Conservation (phyloP, 2,329 filamentous ascomycete genomes). For the Ophiostoma quercus region DNA sequence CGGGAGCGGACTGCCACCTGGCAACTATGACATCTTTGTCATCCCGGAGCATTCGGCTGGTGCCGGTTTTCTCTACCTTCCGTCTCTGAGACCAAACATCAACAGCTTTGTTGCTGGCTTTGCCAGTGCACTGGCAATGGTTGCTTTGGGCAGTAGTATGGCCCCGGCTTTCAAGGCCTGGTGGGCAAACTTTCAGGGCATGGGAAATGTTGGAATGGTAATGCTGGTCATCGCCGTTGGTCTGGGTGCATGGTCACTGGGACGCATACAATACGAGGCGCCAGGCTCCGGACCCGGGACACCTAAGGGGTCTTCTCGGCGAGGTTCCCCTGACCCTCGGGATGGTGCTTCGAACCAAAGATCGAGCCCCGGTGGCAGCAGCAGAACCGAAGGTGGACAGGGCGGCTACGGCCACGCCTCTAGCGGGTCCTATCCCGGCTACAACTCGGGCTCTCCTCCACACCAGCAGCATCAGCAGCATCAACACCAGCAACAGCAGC, state of each 20-base stretch:
- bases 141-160: slow-evolving; percentile 67
- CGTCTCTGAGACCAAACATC: slow-evolving; percentile 74
- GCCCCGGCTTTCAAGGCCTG: slow-evolving; percentile 69
- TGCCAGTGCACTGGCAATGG: slow-evolving; percentile 65
- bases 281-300: slow-evolving; percentile 20
- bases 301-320: slow-evolving; percentile 20
- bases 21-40: slow-evolving; percentile 96
- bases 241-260: slow-evolving; percentile 71
- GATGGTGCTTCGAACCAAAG: slow-evolving; percentile 24
- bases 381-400: slow-evolving; percentile 14
- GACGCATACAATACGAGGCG: slow-evolving; percentile 55
- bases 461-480: slow-evolving; percentile 24
- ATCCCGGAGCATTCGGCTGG: slow-evolving; percentile 89
- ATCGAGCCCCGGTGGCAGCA: slow-evolving; percentile 29
- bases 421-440: slow-evolving; percentile 31
- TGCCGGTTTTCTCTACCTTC: slow-evolving; percentile 88
- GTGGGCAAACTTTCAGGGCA: slow-evolving; percentile 64
- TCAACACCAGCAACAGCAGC: slow-evolving; percentile 17
- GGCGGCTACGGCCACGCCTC: slow-evolving; percentile 11
- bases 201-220: slow-evolving; percentile 67
- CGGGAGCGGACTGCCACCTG: slow-evolving; percentile 61
- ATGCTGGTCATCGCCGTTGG: slow-evolving; percentile 69
- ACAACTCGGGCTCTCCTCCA: slow-evolving; percentile 26
- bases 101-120: slow-evolving; percentile 91
- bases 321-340: slow-evolving; percentile 26